Conservation (phyloP, 192 early-diverging fungal genomes). For the Cetraspora pellucida region DNA sequence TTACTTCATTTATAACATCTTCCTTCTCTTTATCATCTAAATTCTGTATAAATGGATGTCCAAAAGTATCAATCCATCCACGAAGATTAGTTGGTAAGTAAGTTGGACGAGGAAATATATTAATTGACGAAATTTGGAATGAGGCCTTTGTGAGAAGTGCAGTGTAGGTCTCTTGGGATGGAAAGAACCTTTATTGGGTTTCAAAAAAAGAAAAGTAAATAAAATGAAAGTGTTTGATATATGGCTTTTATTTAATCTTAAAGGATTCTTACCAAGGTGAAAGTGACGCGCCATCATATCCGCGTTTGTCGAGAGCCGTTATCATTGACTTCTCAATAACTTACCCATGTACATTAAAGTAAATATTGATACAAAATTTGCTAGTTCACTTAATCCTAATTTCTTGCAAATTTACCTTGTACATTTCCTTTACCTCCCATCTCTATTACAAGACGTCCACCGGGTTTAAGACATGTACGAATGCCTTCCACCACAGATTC, state of each 20-base stretch:
- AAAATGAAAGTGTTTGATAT: background rate
- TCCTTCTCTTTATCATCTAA: slow-evolving; percentile 42
- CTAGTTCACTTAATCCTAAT: background rate
- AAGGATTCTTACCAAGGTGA: slow-evolving; percentile 42
- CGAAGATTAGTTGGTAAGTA: slow-evolving; percentile 54
- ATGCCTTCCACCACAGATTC: slow-evolving; percentile 61
- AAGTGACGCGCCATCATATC: slow-evolving; percentile 39
- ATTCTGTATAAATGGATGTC: slow-evolving; percentile 57
- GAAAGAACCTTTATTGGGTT: slow-evolving; percentile 48
- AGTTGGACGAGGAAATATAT: slow-evolving; percentile 58
- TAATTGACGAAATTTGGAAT: slow-evolving; percentile 51
- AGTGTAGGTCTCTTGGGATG: slow-evolving; percentile 51
- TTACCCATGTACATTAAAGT: background rate
- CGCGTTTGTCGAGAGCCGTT: slow-evolving; percentile 48
- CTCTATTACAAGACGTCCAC: slow-evolving; percentile 65
- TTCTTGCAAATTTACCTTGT: slow-evolving; percentile 2
- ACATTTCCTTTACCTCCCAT: slow-evolving; percentile 55
- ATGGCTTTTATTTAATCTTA: background rate
- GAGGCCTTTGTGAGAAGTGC: slow-evolving; percentile 53
- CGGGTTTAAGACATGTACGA: slow-evolving; percentile 50
- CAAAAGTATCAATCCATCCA: slow-evolving; percentile 73
- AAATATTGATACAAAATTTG: background rate
- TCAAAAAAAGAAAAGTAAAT: background rate
- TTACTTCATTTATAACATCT: slow-evolving; percentile 33
- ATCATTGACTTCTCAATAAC: slow-evolving; percentile 43